Conservation (phyloP, 192 early-diverging fungal species). For the Linderina pennispora region DNA sequence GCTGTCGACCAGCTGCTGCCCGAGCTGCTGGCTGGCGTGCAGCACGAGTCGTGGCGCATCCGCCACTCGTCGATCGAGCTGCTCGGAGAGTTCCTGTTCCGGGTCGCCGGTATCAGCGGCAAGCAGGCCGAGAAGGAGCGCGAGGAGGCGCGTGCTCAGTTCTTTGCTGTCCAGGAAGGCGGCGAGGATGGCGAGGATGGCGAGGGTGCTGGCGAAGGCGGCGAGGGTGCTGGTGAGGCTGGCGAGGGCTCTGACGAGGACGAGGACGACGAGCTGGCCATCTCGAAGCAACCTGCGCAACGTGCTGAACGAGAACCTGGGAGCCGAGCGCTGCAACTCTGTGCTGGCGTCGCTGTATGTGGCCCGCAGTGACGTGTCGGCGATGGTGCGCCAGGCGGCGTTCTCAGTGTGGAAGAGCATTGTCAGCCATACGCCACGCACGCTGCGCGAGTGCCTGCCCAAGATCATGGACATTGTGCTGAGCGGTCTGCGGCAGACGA, state of each 20-base stretch:
- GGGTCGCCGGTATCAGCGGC: constrained; percentile 79
- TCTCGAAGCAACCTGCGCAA: constrained; percentile 38
- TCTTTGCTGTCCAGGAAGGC: constrained; percentile 30
- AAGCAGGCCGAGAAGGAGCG: constrained; percentile 51
- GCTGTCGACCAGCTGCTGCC: constrained; percentile 88
- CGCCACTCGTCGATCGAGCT: constrained; percentile 90
- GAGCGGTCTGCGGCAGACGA: constrained; percentile 68
- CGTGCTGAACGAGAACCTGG: constrained; percentile 69
- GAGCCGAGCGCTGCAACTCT: constrained; percentile 74
- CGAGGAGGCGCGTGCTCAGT: constrained; percentile 34
- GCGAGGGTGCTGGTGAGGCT: constrained; percentile 1
- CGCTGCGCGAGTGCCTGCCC: constrained; percentile 90
- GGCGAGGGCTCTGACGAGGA: constrained; percentile 14
- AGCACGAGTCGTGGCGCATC: constrained; percentile 94
- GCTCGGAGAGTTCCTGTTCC: constrained; percentile 89
- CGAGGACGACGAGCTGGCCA: constrained; percentile 23
- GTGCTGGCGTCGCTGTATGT: constrained; percentile 92
- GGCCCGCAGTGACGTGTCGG: constrained; percentile 73
- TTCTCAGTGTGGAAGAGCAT: constrained; percentile 93
- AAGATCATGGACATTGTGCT: constrained; percentile 90
- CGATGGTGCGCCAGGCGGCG: constrained; percentile 81
- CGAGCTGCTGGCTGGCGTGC: constrained; percentile 82
- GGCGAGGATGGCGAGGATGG: constrained; percentile 45
- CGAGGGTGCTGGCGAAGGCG: too few relatives aligned
- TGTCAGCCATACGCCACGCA: constrained; percentile 94